Evolutionary conservation across 257 asterid genomes (phyloP), one percentile per base, ranked within the genome.

Genomic region (Capsicum chinense): DNA sequence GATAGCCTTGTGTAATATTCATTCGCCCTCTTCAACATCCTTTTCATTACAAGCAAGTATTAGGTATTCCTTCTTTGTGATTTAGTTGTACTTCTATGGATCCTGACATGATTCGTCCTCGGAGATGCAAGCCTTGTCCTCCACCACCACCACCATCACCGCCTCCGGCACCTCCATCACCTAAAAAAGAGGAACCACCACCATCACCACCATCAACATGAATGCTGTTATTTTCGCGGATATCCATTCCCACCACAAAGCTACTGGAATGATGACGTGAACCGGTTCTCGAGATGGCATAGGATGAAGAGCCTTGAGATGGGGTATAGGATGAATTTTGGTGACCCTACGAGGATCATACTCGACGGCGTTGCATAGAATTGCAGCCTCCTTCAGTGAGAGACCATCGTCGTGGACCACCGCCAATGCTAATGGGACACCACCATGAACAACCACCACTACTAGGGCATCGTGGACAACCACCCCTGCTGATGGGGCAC

Each of bases 61-160:
- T 39, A 39, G 44, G 48, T 44, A 44, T 44, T 44, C 6, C 48
- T 44, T 0, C 6, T 44, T 44, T 6, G 48, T 44, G 4, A 44
- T 44, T 4, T 44, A 44, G 48, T 6, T 26, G 2, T 44, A 44
- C 21, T 54, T 76, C 81, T 26, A 26, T 76, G 64, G 64, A 76
- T 52, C 48, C 48, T 52, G 63, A 76, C 60, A 52, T 76, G 81
- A 76, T 76, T 76, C 81, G 81, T 52, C 81, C 26, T 12, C 9
- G 64, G 48, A 52, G 54, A 76, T 76, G 26, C 81, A 76, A 76
- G 81, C 64, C 48, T 76, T 52, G 63, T 54, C 63, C 81, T 0
- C 7, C 80, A 0, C 26, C 57, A 39, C 44, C 44, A 13, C 62
- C 62, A 6, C 21, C 81, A 19, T 13, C 47, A 0, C 7, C 80